A percentile compares a stretch with the other conserved stretches of the same genome.
phyloP scores from a whole-genome alignment of 2,329 filamentous ascomycete species.

The Monosporascus sp. region DNA sequence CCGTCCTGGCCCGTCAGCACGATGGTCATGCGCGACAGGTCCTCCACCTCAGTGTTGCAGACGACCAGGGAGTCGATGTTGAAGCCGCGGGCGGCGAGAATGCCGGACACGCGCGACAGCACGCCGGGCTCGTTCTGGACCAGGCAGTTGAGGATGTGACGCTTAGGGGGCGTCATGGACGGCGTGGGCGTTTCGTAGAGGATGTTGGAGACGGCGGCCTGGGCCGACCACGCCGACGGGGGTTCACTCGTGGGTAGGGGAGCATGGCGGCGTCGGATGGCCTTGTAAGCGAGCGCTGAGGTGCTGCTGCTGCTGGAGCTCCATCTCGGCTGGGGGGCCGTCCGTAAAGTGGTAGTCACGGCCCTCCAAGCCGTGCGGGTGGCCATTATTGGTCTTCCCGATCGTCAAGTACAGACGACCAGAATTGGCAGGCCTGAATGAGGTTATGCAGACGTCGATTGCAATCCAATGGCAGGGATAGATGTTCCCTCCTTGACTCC shows the following conservation, averaged over 20 bases:
- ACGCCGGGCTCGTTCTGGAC: slow-evolving; percentile 99
- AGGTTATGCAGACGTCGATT: slow-evolving; percentile 3
- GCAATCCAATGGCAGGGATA: slow-evolving; percentile 16
- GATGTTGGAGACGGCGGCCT: slow-evolving; percentile 94
- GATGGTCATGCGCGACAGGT: slow-evolving; percentile 97
- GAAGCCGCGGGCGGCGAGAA: slow-evolving; percentile 92
- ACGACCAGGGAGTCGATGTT: slow-evolving; percentile 99
- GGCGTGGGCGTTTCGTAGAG: slow-evolving; percentile 95
- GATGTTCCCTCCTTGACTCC: slow-evolving; percentile 16
- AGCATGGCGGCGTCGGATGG: slow-evolving; percentile 82
- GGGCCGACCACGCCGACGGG: slow-evolving; percentile 77
- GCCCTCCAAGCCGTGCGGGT: slow-evolving; percentile 24
- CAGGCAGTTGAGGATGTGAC: slow-evolving; percentile 95
- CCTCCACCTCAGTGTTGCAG: slow-evolving; percentile 94
- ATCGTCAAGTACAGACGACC: slow-evolving; percentile 18
- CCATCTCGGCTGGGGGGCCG: slow-evolving; percentile 17
- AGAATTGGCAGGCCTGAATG: slow-evolving; percentile 19
- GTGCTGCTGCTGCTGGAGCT: slow-evolving; percentile 66
- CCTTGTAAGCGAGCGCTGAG: slow-evolving; percentile 94
- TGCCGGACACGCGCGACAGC: slow-evolving; percentile 90
- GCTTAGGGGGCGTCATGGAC: slow-evolving; percentile 77
- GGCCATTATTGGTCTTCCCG: slow-evolving; percentile 21
- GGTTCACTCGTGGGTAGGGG: slow-evolving; percentile 75
- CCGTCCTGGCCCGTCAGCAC: slow-evolving; percentile 94
- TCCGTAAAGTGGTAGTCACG: slow-evolving; percentile 13